Conservation (phyloP, 2,329 filamentous ascomycete species). For the Diplodia corticola region DNA sequence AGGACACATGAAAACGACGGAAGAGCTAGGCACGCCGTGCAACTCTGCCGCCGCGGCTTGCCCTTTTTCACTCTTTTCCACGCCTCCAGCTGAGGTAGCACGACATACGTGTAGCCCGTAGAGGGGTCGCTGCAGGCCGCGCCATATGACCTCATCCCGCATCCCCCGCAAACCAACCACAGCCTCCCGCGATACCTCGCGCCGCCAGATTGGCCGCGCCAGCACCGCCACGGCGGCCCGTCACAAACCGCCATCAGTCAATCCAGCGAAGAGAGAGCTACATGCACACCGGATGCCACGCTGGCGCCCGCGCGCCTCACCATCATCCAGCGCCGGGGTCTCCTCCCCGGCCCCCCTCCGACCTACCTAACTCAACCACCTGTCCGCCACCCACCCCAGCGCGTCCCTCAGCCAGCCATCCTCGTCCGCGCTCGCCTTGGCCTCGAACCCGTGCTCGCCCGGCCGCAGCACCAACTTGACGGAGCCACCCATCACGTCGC, state of each 20-base stretch:
- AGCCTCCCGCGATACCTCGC: not conserved
- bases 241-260: not conserved
- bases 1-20: not conserved
- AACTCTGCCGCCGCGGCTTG: not conserved
- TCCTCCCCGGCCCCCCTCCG: not conserved
- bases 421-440: not conserved
- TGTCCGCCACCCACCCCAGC: constrained; percentile 29
- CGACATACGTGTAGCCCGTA: not conserved
- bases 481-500: constrained; percentile 23
- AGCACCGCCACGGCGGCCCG: not conserved
- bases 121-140: not conserved
- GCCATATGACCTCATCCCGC: not conserved
- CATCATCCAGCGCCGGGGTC: too few species aligned
- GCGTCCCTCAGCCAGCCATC: constrained; percentile 17
- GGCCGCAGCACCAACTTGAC: constrained; percentile 26
- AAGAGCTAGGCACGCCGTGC: not conserved
- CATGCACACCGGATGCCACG: not conserved
- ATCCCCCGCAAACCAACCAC: not conserved
- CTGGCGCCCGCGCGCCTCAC: too few species aligned
- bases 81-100: not conserved
- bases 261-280: not conserved
- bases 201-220: not conserved
- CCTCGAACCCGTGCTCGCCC: constrained; percentile 38
- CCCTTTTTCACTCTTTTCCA: not conserved
- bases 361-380: constrained; percentile 30